Base-by-base conservation (phyloP, 768 basidiomycete genomes). In the Peribolospora baueri region DNA sequence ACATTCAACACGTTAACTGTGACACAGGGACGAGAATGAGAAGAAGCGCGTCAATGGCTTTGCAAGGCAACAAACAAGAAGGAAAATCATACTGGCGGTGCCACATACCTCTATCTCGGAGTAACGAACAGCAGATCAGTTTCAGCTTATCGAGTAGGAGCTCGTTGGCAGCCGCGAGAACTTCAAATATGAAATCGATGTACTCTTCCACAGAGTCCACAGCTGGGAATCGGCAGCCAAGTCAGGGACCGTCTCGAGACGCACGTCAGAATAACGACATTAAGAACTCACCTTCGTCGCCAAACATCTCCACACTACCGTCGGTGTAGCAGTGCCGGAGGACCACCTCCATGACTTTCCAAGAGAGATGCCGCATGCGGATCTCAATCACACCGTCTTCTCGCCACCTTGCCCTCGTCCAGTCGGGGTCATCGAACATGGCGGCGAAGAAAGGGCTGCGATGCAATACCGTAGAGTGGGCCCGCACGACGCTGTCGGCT, bases 161-260 rank as follows among this genome's bases (percentile, higher is more conserved):
- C 67, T 97, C 87, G 59, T 82, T 88, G 81, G 88, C 85, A 13
- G 77, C 80, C 42, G 80, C 79, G 67, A 93, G 76, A 11, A 95
- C 79, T 25, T 80, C 77, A 58, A 93, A 86, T 68, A 87, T 75
- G 60, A 88, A 84, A 58, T 86, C 81, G 55, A 97, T 66, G 40
- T 85, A 70, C 42, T 82, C 78, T 55, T 97, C 86, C 5, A 78
- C 68, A 2, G 74, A 75, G 37, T 74, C 68, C 61, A 77, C 81
- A 52, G 81, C 82, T 82, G 62, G 11, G 48, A 52, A 37, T 14
- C 11, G n/a, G n/a, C 48, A 8, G 8, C 50, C 11, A 53, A 5
- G 39, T 37, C 42, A 46, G 38, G 42, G 46, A 5, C 43, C 9
- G 40, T 5, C n/a, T 6, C 40, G 48, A 52, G 8, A 39, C 8